Conservation (phyloP, 768 basidiomycete species). For the Lenzites betulinus region DNA sequence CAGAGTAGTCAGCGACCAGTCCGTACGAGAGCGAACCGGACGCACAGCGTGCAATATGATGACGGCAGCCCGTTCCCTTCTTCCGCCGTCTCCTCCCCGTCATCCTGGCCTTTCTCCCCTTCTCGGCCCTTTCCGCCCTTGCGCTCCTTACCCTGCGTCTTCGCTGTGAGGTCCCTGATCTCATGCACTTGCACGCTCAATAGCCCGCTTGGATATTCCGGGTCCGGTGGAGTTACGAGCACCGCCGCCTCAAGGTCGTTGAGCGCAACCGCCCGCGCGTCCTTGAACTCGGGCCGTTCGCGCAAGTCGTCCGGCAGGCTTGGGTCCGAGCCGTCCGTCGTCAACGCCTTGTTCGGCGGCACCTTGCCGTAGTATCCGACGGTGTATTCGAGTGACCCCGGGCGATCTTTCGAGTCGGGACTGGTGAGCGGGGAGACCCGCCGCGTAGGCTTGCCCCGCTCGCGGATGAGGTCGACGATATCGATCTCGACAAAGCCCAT, state of each 20-base stretch:
- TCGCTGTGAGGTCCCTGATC: slow-evolving; percentile 62
- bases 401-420: slow-evolving; percentile 33
- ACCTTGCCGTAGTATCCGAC: slow-evolving; percentile 55
- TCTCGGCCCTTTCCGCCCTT: slow-evolving; percentile 47
- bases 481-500: slow-evolving; percentile 50
- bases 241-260: slow-evolving; percentile 46
- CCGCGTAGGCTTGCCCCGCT: slow-evolving; percentile 30
- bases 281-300: slow-evolving; percentile 50
- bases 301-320: slow-evolving; percentile 41
- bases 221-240: slow-evolving; percentile 52
- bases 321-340: slow-evolving; percentile 38
- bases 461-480: slow-evolving; percentile 32
- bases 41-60: slow-evolving; percentile 56
- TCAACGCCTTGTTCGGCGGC: slow-evolving; percentile 27
- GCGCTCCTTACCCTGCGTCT: slow-evolving; percentile 39
- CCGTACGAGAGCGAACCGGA: neutral
- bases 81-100: slow-evolving; percentile 53
- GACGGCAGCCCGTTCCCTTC: slow-evolving; percentile 64
- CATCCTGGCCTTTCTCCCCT: slow-evolving; percentile 55
- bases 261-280: slow-evolving; percentile 47
- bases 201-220: slow-evolving; percentile 66
- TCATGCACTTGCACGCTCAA: slow-evolving; percentile 66
- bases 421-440: slow-evolving; percentile 27
- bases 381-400: slow-evolving; percentile 48
- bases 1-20: slow-evolving; percentile 22